Evolutionary conservation across 1,284 basidiomycete species (phyloP), one percentile per base, ranked within the genome.

Genomic region (Abortiporus biennis): DNA sequence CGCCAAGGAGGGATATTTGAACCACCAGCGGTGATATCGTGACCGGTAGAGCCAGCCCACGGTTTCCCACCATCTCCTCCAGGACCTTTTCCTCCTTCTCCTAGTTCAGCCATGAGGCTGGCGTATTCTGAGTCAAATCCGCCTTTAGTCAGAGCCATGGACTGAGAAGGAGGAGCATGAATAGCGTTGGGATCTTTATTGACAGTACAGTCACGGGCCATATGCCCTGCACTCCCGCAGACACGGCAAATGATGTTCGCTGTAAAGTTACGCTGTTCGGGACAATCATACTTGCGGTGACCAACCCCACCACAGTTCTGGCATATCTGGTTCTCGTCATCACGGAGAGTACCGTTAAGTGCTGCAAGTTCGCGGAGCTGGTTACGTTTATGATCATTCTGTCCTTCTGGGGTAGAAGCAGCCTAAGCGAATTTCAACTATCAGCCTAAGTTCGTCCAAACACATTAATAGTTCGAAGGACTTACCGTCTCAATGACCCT

Each of bases 301-400:
- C 91, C 91, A 52, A 92, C 81, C 48, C 90, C 87, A 61, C 92
- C 93, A 68, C 94, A 97, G 60, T 96, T 97, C 69, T 97, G 94
- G 69, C 96, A 98, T 50, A 98, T 82, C 67, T 99, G 96, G 59
- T 98, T 98, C 69, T 99, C 96, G 64, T 99, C 96, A 61, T 99
- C 96, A 54, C 96, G 92, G 45, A 99, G 82, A 20, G 96, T 99
- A 65, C 96, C 96, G 63, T 99, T 99, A 42, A 99, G 71, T 15
- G 94, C 92, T 12, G 96, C 96, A 23, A 99, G 78, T 64, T 99
- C 96, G 54, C 96, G 91, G 38, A 99, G 80, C 68, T 99, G 96
- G 63, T 95, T 98, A 40, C 96, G 86, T 66, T 99, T 99, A 72
- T 99, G 96, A 61, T 98, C 95, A 61, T 99, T 99, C 67, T 99